phyloP scores from a whole-genome alignment of 805 yeast genomes.

The Ogataea methylovora region DNA sequence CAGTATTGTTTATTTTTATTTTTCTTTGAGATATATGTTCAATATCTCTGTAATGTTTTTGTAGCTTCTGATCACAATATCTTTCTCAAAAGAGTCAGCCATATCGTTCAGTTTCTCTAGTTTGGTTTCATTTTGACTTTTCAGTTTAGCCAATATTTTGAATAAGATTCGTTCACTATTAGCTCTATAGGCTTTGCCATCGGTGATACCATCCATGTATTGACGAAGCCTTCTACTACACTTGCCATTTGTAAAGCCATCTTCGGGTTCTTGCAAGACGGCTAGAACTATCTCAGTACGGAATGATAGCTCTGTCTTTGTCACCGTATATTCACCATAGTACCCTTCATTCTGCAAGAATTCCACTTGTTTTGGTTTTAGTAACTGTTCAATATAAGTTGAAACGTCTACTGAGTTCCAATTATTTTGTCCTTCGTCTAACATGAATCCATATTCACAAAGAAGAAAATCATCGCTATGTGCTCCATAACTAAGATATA shows the following conservation, averaged over 20 bases:
- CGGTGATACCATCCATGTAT: conserved; percentile 39
- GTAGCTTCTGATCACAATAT: too few relatives aligned
- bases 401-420: conserved; percentile 72
- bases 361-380: conserved; percentile 29
- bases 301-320: conserved; percentile 48
- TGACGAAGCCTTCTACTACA: conserved; percentile 28
- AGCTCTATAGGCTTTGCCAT: conserved; percentile 33
- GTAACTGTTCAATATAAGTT: conserved; percentile 26
- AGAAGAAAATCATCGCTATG: conserved; percentile 78
- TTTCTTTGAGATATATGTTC: too few relatives aligned
- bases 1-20: too few relatives aligned
- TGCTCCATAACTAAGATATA: conserved; percentile 77
- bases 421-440: conserved; percentile 32
- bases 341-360: conserved; percentile 50
- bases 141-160: conserved; percentile 26
- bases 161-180: conserved; percentile 23
- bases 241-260: conserved; percentile 2
- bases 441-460: conserved; percentile 80
- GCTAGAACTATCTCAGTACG: conserved; percentile 74
- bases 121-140: not conserved
- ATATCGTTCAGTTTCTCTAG: conserved; percentile 3
- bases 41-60: too few relatives aligned
- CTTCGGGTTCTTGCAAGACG: conserved; percentile 30
- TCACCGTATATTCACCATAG: conserved; percentile 68
- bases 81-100: too few relatives aligned